phyloP scores from a whole-genome alignment of 2,329 filamentous ascomycete species.

The Diaporthe citri region DNA sequence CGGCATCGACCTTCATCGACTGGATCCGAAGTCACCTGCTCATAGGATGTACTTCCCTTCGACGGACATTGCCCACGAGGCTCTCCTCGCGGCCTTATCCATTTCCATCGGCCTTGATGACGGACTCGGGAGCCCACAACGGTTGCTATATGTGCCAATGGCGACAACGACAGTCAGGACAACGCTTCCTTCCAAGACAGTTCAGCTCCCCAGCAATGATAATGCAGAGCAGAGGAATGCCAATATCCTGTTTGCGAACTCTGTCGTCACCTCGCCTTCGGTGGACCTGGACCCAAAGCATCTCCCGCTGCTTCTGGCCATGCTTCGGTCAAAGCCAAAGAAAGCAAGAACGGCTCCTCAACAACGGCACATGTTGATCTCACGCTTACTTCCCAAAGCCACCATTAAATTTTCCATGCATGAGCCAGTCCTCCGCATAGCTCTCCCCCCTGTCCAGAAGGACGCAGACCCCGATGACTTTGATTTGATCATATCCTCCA shows the following conservation, averaged over 20 bases:
- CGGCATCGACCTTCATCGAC: conserved; percentile 89
- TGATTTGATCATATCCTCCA: conserved; percentile 93
- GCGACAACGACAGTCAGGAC: conserved; percentile 95
- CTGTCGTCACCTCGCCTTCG: conserved; percentile 95
- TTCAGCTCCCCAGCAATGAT: conserved; percentile 81
- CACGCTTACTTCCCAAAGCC: conserved; percentile 91
- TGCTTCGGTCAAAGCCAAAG: conserved; percentile 72
- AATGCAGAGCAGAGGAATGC: conserved; percentile 87
- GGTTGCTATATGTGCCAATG: conserved; percentile 95
- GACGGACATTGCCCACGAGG: conserved; percentile 94
- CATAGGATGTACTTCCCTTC: conserved; percentile 99
- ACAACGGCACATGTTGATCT: conserved; percentile 77
- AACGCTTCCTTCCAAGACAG: conserved; percentile 92
- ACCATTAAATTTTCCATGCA: conserved; percentile 97
- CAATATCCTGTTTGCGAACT: conserved; percentile 96
- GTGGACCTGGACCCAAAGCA: conserved; percentile 93
- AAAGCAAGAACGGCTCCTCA: conserved; percentile 56
- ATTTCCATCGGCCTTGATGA: conserved; percentile 94
- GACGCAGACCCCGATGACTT: conserved; percentile 81
- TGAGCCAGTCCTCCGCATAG: conserved; percentile 92
- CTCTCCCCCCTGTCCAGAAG: conserved; percentile 82
- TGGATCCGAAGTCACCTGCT: conserved; percentile 92
- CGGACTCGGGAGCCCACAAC: conserved; percentile 85
- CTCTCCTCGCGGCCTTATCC: conserved; percentile 89
- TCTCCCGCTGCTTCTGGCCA: conserved; percentile 83